A percentile compares a stretch with the other conserved stretches of the same genome.
Conservation (phyloP, 2,329 filamentous ascomycete genomes). For the Ceratocystis lukuohia region DNA sequence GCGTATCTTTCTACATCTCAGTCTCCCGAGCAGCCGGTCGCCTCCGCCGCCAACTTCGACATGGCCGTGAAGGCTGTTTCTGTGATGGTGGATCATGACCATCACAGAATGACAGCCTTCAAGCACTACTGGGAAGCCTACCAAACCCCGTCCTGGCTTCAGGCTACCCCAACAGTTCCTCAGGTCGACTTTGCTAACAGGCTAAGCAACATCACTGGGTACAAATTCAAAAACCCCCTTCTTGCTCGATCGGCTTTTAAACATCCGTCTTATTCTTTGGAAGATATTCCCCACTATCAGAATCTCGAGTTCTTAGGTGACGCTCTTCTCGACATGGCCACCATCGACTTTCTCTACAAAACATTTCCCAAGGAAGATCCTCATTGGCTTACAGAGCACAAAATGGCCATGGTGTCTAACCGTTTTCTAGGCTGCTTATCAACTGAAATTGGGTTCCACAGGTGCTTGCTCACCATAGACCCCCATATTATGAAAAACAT, state of each 20-base stretch:
- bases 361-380: slow-evolving; percentile 68
- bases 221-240: slow-evolving; percentile 58
- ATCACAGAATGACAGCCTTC: slow-evolving; percentile 58
- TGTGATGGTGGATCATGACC: slow-evolving; percentile 52
- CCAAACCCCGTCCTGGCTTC: slow-evolving; percentile 57
- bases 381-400: slow-evolving; percentile 96
- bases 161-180: slow-evolving; percentile 43
- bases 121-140: slow-evolving; percentile 61
- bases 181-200: slow-evolving; percentile 55
- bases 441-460: slow-evolving; percentile 64
- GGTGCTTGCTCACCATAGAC: slow-evolving; percentile 49
- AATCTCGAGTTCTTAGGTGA: slow-evolving; percentile 87
- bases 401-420: slow-evolving; percentile 98
- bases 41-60: slow-evolving; percentile 32
- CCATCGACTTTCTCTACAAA: slow-evolving; percentile 69
- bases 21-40: slow-evolving; percentile 29
- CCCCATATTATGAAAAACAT: slow-evolving; percentile 24
- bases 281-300: slow-evolving; percentile 77
- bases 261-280: slow-evolving; percentile 67
- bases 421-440: slow-evolving; percentile 78
- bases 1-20: slow-evolving; percentile 44
- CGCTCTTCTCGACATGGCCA: slow-evolving; percentile 72
- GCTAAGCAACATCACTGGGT: slow-evolving; percentile 44
- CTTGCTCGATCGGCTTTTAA: slow-evolving; percentile 75
- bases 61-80: slow-evolving; percentile 51